Percentiles rank a stretch among this genome's conserved stretches.
Evolutionary conservation across 805 yeast species (phyloP).

Genomic region (Kazachstania martiniae): DNA sequence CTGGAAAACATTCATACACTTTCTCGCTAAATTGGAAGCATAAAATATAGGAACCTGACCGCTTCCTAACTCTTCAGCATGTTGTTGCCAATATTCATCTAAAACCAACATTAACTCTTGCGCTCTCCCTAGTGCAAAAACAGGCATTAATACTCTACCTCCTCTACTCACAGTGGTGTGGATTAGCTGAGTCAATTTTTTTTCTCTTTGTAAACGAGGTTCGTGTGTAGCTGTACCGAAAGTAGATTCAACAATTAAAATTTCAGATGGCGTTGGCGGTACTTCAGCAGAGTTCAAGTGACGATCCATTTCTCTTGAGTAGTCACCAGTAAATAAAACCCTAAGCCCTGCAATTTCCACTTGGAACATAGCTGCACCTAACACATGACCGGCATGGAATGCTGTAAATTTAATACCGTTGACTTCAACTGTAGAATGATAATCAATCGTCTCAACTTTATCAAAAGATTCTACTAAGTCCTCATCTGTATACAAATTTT

Average conservation of each 20-base stretch:
- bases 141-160: constrained; percentile 87
- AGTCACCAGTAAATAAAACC: constrained; percentile 89
- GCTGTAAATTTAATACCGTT: constrained; percentile 95
- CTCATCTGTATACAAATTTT: constrained; percentile 76
- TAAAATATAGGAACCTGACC: constrained; percentile 68
- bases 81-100: constrained; percentile 89
- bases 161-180: constrained; percentile 80
- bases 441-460: constrained; percentile 85
- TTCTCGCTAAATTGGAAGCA: constrained; percentile 87
- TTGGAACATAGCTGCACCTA: constrained; percentile 97
- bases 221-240: constrained; percentile 97
- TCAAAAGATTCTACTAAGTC: constrained; percentile 84
- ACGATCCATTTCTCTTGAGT: constrained; percentile 90
- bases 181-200: constrained; percentile 65
- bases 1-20: constrained; percentile 95
- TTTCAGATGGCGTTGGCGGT: constrained; percentile 79
- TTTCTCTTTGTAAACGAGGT: constrained; percentile 78
- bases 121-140: constrained; percentile 93
- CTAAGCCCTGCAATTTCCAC: constrained; percentile 90
- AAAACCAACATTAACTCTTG: constrained; percentile 83
- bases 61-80: constrained; percentile 60
- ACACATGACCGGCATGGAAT: constrained; percentile 98
- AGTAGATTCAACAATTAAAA: constrained; percentile 88
- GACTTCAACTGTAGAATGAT: constrained; percentile 88
- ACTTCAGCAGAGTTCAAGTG: constrained; percentile 93